Evolutionary conservation across 345 rosid genomes (phyloP).

Genomic region (Noccaea bulbosa): DNA sequence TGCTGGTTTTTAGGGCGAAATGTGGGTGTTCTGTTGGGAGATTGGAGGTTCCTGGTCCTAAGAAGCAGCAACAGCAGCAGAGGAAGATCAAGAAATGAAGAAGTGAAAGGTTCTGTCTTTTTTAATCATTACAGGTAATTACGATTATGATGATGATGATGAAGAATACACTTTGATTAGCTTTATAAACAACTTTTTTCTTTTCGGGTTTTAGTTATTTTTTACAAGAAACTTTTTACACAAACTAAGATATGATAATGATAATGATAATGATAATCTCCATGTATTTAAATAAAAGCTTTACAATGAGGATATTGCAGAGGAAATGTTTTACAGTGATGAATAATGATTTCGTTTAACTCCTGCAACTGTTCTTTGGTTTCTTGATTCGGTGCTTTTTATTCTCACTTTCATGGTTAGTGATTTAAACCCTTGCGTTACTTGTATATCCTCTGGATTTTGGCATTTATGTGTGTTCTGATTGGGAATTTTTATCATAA

Average conservation of each 20-base stretch:
- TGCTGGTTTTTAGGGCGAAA: conserved; percentile 66
- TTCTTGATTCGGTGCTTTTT: conserved; percentile 6
- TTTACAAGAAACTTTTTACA: conserved; percentile 32
- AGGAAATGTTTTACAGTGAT: conserved; percentile 18
- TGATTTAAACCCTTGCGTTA: background rate
- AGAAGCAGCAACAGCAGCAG: conserved; percentile 49
- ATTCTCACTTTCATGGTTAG: background rate
- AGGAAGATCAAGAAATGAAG: conserved; percentile 83
- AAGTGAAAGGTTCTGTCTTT: background rate
- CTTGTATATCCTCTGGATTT: background rate
- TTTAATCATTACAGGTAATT: conserved; percentile 14
- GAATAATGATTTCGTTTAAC: conserved; percentile 6
- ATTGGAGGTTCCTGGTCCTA: conserved; percentile 84
- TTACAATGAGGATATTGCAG: conserved; percentile 37
- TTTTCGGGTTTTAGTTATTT: conserved; percentile 28
- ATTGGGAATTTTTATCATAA: background rate
- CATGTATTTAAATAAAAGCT: conserved; percentile 40
- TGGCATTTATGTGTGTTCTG: background rate
- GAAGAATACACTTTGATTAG: conserved; percentile 25
- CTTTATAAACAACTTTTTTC: conserved; percentile 23
- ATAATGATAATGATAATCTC: conserved; percentile 9
- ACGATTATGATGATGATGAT: conserved; percentile 15
- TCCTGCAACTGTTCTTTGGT: conserved; percentile 6
- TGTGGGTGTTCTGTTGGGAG: conserved; percentile 81
- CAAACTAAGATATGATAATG: conserved; percentile 22